Evolutionary conservation across 352 stramenopile genomes (phyloP).

Genomic region (Thalassiosira mediterranea): DNA sequence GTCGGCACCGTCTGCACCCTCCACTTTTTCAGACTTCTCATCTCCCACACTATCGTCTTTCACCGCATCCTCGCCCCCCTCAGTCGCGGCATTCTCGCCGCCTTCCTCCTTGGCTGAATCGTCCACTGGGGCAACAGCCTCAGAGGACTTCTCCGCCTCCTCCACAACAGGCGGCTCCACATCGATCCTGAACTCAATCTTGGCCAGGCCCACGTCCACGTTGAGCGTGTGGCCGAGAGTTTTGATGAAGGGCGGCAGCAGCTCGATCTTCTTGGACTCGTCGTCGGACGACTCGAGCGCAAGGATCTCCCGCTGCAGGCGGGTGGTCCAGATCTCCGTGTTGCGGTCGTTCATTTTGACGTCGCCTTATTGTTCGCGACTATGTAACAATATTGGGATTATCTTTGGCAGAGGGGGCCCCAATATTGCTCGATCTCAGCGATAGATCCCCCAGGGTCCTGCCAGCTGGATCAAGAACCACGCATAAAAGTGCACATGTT

Average conservation of each 20-base stretch:
- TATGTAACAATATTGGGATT: too few species aligned
- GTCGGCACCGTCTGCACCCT: background rate
- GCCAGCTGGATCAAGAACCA: too few species aligned
- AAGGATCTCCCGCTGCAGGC: slow-evolving; percentile 77
- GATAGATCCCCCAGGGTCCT: too few species aligned
- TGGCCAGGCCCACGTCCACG: slow-evolving; percentile 70
- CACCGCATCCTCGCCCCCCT: background rate
- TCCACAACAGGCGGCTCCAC: slow-evolving; percentile 33
- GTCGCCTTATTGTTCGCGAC: too few species aligned
- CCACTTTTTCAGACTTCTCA: slow-evolving; percentile 14
- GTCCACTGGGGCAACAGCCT: slow-evolving; percentile 18
- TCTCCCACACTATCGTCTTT: too few species aligned
- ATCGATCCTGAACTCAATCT: slow-evolving; percentile 71
- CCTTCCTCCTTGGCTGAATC: slow-evolving; percentile 33
- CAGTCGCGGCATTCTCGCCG: background rate
- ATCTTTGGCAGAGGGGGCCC: too few species aligned
- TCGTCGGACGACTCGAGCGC: slow-evolving; percentile 60
- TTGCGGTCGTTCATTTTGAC: slow-evolving; percentile 35
- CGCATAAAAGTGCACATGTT: too few species aligned
- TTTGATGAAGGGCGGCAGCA: slow-evolving; percentile 72
- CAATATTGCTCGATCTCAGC: too few species aligned
- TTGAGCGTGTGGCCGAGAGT: slow-evolving; percentile 65
- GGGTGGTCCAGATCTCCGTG: slow-evolving; percentile 78
- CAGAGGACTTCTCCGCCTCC: slow-evolving; percentile 1
- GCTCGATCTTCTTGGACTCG: slow-evolving; percentile 53